Evolutionary conservation across 2,329 filamentous ascomycete species (phyloP).

Genomic region (Talaromyces albobiverticillius): DNA sequence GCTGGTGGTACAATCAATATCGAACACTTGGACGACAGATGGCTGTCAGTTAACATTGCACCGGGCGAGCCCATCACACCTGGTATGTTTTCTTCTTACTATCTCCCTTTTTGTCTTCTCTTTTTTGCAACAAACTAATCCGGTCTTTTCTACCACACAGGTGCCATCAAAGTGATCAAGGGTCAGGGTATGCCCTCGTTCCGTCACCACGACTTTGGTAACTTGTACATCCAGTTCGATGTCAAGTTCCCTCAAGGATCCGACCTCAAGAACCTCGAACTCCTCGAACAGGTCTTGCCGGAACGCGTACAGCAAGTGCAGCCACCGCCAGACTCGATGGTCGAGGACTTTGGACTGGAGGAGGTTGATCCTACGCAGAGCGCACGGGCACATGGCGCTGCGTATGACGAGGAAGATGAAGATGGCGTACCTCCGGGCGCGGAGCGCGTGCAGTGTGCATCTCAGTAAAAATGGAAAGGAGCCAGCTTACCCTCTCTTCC

Average conservation of each 20-base stretch:
- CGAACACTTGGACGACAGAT: constrained; percentile 95
- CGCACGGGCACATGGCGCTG: constrained; percentile 60
- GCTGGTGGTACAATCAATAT: constrained; percentile 88
- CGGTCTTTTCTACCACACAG: constrained; percentile 45
- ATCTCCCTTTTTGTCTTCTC: neutral
- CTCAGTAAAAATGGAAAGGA: constrained; percentile 39
- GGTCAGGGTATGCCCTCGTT: constrained; percentile 97
- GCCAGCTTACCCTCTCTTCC: neutral
- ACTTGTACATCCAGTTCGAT: constrained; percentile 95
- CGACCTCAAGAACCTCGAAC: constrained; percentile 66
- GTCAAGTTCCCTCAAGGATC: constrained; percentile 91
- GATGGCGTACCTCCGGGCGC: constrained; percentile 47
- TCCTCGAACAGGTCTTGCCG: constrained; percentile 82
- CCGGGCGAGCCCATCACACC: constrained; percentile 93
- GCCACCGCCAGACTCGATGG: constrained; percentile 82
- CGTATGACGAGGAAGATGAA: constrained; percentile 67
- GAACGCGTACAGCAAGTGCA: constrained; percentile 61
- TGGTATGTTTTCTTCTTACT: constrained; percentile 57
- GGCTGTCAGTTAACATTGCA: constrained; percentile 88
- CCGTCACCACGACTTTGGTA: constrained; percentile 91
- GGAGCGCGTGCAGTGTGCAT: constrained; percentile 52
- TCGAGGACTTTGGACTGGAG: constrained; percentile 83
- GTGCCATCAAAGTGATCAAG: constrained; percentile 86
- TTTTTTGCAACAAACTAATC: neutral
- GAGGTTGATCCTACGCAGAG: constrained; percentile 71